Conservation (phyloP, 1,139 yeast species). For the Saccharomyces hybrid region DNA sequence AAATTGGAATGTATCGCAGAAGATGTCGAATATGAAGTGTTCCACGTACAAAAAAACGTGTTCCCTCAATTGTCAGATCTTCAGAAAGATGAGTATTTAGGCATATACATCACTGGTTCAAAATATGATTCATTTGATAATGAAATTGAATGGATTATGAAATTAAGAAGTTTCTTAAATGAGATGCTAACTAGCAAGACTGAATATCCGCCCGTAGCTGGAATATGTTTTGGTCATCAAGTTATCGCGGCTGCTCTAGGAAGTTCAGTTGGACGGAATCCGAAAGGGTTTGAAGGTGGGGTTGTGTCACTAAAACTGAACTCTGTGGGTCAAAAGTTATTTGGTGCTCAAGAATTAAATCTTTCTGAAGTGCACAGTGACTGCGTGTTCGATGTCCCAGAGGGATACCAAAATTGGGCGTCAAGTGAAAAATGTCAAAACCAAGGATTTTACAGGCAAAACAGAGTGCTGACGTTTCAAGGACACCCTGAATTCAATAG, state of each 20-base stretch:
- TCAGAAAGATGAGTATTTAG: constrained; percentile 13
- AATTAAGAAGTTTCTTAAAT: constrained; percentile 37
- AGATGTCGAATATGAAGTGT: constrained; percentile 16
- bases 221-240: constrained; percentile 88
- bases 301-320: constrained; percentile 46
- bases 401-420: constrained; percentile 43
- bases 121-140: constrained; percentile 43
- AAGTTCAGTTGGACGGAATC: constrained; percentile 48
- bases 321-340: constrained; percentile 33
- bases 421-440: constrained; percentile 45
- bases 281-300: constrained; percentile 70
- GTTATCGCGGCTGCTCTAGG: constrained; percentile 61
- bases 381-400: constrained; percentile 47
- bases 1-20: constrained; percentile 6
- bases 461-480: constrained; percentile 58
- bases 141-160: constrained; percentile 40
- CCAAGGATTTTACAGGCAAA: constrained; percentile 52
- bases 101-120: constrained; percentile 50
- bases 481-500: constrained; percentile 82
- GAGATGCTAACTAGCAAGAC: constrained; percentile 16
- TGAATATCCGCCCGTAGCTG: constrained; percentile 39
- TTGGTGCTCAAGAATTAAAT: constrained; percentile 31
- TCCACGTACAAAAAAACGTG: constrained; percentile 17
- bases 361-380: constrained; percentile 69
- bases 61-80: constrained; percentile 23